Evolutionary conservation across 495 filamentous ascomycete species (phyloP).

Genomic region (Aspergillus carlsbadensis): DNA sequence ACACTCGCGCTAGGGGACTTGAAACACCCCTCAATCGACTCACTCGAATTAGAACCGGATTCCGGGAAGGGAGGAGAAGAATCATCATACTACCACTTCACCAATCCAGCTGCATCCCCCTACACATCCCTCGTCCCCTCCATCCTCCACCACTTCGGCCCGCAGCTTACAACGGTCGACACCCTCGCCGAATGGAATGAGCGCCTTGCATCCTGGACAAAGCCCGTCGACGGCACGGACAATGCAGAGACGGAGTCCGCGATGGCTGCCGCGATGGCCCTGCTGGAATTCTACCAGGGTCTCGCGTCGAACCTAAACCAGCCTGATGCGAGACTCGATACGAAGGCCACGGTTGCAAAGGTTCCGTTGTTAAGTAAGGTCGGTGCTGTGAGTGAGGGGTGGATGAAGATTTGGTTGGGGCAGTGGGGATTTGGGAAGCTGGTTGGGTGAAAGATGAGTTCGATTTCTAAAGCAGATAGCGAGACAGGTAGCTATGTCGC

Average conservation of each 20-base stretch:
- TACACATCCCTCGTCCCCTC: background rate
- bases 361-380: conserved; percentile 25
- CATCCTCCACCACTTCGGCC: background rate
- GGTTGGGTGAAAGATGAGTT: background rate
- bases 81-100: conserved; percentile 9
- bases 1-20: conserved; percentile 22
- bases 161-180: background rate
- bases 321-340: conserved; percentile 11
- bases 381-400: conserved; percentile 33
- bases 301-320: background rate
- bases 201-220: background rate
- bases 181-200: conserved; percentile 6
- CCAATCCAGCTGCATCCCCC: background rate
- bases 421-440: conserved; percentile 37
- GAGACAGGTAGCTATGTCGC: background rate
- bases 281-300: conserved; percentile 11
- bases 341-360: background rate
- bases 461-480: background rate
- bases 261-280: background rate
- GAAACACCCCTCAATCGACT: background rate
- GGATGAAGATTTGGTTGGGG: conserved; percentile 51
- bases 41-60: too few species aligned
- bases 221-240: background rate
- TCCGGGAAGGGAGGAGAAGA: background rate
- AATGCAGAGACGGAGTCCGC: background rate